Conservation (phyloP, 495 filamentous ascomycete genomes). For the Penicillium angulare region DNA sequence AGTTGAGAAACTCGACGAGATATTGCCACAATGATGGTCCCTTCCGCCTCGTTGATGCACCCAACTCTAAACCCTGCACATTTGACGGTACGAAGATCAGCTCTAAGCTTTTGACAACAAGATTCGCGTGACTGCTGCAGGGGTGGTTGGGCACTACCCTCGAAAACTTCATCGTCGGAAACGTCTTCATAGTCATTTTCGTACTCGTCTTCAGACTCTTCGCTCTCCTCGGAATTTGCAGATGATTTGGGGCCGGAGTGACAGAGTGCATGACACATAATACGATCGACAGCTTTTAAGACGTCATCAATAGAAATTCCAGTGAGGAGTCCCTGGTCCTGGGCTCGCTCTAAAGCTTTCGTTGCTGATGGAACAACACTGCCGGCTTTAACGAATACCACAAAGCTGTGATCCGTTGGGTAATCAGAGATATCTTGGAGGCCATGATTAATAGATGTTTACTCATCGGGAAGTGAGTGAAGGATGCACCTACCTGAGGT, state of each 20-base stretch:
- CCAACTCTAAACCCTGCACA: conserved; percentile 75
- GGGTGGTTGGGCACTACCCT: too few species aligned
- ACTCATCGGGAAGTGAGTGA: too few species aligned
- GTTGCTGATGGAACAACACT: conserved; percentile 45
- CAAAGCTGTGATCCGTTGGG: conserved; percentile 57
- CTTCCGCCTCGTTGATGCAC: conserved; percentile 51
- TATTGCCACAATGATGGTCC: conserved; percentile 62
- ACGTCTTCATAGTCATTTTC: conserved; percentile 32
- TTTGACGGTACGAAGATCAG: conserved; percentile 62
- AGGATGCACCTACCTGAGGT: conserved; percentile 50
- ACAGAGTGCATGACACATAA: conserved; percentile 21
- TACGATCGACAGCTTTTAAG: conserved; percentile 37
- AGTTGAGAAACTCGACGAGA: conserved; percentile 63
- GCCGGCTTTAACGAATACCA: conserved; percentile 57
- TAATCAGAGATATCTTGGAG: conserved; percentile 61
- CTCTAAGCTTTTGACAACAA: conserved; percentile 45
- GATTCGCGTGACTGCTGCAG: conserved; percentile 14
- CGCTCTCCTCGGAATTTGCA: too few species aligned
- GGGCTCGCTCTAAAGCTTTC: conserved; percentile 43
- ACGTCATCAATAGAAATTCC: conserved; percentile 31
- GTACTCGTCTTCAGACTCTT: conserved; percentile 7
- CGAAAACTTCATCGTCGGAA: conserved; percentile 33
- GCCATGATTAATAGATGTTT: conserved; percentile 3
- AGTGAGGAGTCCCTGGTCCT: conserved; percentile 12
- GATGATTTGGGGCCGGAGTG: conserved; percentile 8